Evolutionary conservation across 164 flowering plant genomes (phyloP).

Genomic region (Nymphaea thermarum): DNA sequence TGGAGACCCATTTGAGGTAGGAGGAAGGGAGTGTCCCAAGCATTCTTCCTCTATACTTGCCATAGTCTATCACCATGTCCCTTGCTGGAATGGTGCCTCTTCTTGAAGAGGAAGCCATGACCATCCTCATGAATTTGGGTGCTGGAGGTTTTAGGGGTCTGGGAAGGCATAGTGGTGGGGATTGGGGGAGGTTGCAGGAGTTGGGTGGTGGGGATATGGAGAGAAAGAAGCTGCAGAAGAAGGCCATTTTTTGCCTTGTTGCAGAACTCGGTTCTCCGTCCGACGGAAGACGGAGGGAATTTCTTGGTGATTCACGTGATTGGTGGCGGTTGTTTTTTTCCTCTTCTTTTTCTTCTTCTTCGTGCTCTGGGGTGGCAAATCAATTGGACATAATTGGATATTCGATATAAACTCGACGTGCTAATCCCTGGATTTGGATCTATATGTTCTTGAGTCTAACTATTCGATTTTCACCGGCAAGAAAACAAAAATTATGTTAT

Average conservation of each 20-base stretch:
- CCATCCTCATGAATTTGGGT: not conserved
- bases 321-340: no score
- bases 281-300: no score
- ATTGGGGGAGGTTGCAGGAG: not conserved
- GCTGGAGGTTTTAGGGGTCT: not conserved
- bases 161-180: not conserved
- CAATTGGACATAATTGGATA: no score
- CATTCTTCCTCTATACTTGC: conserved; percentile 65
- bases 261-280: no score
- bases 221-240: not conserved
- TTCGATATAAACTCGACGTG: no score
- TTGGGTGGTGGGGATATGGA: not conserved
- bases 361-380: no score
- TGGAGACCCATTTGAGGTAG: conserved; percentile 78
- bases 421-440: no score
- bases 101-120: not conserved
- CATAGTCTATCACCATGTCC: conserved; percentile 62
- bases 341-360: no score
- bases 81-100: conserved; percentile 29
- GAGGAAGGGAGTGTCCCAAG: conserved; percentile 70
- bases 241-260: not conserved
- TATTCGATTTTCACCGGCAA: no score
- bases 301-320: no score
- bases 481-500: no score
- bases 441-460: no score